These are phyloP conservation scores for Cryptococcus sp. DNA, from an alignment of 1,284 basidiomycete genomes.

Conservation along the genomic window DNA sequence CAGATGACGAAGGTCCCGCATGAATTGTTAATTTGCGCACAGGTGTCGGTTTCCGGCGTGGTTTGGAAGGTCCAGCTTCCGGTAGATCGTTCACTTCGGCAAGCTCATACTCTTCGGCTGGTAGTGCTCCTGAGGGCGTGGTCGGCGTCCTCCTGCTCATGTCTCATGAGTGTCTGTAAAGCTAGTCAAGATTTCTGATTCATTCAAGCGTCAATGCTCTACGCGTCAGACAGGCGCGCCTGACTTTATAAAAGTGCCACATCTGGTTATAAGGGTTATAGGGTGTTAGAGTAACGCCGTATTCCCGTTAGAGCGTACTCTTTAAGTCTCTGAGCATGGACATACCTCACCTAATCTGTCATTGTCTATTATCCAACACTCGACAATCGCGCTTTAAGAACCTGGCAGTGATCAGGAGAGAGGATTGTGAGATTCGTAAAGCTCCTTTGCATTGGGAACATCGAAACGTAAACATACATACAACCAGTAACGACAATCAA, in stretches of 20 bases:
- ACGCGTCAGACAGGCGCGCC: neutral
- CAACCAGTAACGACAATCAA: too few relatives aligned
- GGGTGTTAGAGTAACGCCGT: neutral
- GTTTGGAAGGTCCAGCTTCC: conserved; percentile 17
- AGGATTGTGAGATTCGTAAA: too few relatives aligned
- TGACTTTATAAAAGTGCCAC: neutral
- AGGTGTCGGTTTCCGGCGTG: neutral
- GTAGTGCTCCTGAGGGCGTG: neutral
- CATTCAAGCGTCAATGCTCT: too few relatives aligned
- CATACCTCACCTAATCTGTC: too few relatives aligned
- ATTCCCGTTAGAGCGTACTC: neutral
- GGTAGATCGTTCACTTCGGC: neutral
- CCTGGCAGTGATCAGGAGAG: too few relatives aligned
- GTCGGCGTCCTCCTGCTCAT: neutral
- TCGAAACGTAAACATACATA: too few relatives aligned
- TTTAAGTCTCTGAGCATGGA: too few relatives aligned
- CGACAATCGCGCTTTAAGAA: too few relatives aligned
- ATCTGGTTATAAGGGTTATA: neutral
- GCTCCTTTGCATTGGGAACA: too few relatives aligned
- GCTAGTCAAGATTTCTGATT: too few relatives aligned
- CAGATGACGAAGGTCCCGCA: neutral
- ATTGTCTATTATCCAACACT: too few relatives aligned
- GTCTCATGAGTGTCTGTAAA: neutral
- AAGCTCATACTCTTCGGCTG: neutral
- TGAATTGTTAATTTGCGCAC: neutral